Evolutionary conservation across 352 stramenopile genomes (phyloP), one percentile per base, ranked within the genome.

Genomic region (Phytophthora constricta): DNA sequence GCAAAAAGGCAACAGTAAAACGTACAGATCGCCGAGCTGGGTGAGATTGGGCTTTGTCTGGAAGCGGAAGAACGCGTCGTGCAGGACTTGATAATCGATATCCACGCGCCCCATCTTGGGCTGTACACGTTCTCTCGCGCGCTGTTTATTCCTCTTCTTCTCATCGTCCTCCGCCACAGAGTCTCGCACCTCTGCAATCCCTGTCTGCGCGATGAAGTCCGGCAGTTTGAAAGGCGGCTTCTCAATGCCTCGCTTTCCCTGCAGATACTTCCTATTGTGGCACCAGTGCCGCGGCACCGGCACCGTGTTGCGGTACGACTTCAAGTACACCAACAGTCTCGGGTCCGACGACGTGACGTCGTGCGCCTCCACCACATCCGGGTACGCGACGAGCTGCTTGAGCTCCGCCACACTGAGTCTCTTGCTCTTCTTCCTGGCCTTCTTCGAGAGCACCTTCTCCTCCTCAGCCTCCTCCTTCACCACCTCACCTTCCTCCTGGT

Each of bases 51-150:
- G 97, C 72, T 99, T 99, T 2, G 94, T 99, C 83, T 99, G 97
- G 79, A 98, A 97, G 61, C 97, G 96, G 86, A 99, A 99, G 78
- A 99, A 99, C 5, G 98, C 98, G 71, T 99, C 96, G 70, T 99
- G 93, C 5, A 99, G 79, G 17, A 98, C 95, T 56, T 98, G 92
- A 70, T 99, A 99, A 71, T 99, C 97, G 23, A 99, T 98, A 78
- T 99, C 97, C 47, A 99, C 97, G 25, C 87, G 84, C 17, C 97
- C 96, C 83, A 98, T 96, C 72, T 99, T 99, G 8, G 97, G 96
- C 57, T 96, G 88, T 58, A 99, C 87, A 43, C 96, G 86, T 43
- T 97, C 84, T 54, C 98, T 85, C 66, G 96, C 94, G 53, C 95
- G 95, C 72, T 98, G 87, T 74, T 98, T 98, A 26, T 85, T 78